Percentiles rank a stretch among this genome's conserved stretches.
These are phyloP conservation scores for Fusarium verrucosum DNA, from an alignment of 2,329 filamentous ascomycete genomes.

Conservation along the genomic window DNA sequence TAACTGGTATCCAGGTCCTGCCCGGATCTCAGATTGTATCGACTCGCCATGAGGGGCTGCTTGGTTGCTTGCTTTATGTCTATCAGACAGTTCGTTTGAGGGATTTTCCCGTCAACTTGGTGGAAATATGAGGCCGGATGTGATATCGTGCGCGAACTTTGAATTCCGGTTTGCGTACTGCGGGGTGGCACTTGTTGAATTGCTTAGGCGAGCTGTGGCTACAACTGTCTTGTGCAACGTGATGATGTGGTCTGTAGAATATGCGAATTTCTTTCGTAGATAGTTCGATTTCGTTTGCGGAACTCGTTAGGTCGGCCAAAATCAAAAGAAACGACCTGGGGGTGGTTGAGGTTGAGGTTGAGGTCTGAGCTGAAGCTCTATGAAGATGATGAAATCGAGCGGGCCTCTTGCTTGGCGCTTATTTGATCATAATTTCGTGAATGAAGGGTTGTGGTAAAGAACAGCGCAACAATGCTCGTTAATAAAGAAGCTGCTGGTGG, in stretches of 20 bases:
- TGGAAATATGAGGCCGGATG: neutral
- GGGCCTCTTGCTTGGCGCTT: slow-evolving; percentile 24
- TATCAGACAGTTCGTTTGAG: neutral
- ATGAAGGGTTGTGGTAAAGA: neutral
- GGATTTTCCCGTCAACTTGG: neutral
- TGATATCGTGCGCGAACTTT: slow-evolving; percentile 6
- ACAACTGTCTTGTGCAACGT: neutral
- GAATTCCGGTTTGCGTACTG: slow-evolving; percentile 13
- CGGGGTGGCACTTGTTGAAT: slow-evolving; percentile 23
- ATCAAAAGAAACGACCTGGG: neutral
- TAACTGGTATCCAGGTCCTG: slow-evolving; percentile 46
- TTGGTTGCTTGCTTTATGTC: neutral
- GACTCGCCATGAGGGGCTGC: slow-evolving; percentile 39
- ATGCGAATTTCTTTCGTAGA: neutral
- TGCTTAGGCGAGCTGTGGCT: neutral
- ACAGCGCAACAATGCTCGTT: neutral
- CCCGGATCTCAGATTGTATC: slow-evolving; percentile 44
- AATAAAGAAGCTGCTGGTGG: neutral
- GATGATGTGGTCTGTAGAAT: neutral
- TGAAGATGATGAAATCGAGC: slow-evolving; percentile 32
- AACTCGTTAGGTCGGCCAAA: neutral
- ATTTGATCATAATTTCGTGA: slow-evolving; percentile 33
- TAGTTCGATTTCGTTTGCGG: neutral
- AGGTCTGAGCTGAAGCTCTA: slow-evolving; percentile 29
- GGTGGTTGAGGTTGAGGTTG: neutral